A percentile compares a stretch with the other conserved stretches of the same genome.
Evolutionary conservation across 495 filamentous ascomycete genomes (phyloP).

Genomic region (Alectoria sarmentosa): DNA sequence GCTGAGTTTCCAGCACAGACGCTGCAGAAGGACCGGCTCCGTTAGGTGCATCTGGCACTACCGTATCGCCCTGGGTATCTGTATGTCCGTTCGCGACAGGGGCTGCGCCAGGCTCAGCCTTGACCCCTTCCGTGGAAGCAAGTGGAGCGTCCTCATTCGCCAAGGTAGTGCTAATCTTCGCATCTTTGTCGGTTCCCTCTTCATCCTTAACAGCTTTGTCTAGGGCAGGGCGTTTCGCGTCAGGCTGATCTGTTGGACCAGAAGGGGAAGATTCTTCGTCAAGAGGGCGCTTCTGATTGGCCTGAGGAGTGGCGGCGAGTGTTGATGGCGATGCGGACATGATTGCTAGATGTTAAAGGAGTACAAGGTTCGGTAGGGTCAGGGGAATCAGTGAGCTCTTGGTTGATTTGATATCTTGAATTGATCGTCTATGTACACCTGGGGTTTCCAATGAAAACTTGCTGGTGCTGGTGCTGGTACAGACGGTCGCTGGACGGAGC

Average conservation of each 20-base stretch:
- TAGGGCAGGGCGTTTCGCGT: slow-evolving; percentile 92
- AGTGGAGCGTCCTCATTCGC: slow-evolving; percentile 33
- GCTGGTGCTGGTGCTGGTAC: slow-evolving; percentile 75
- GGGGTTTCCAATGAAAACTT: slow-evolving; percentile 82
- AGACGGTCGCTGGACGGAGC: slow-evolving; percentile 22
- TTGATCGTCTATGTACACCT: slow-evolving; percentile 84
- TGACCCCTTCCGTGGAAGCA: slow-evolving; percentile 32
- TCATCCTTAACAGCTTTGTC: slow-evolving; percentile 76
- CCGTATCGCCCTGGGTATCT: slow-evolving; percentile 54
- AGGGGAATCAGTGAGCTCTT: slow-evolving; percentile 31
- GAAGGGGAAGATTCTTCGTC: slow-evolving; percentile 95
- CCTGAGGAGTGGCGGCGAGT: slow-evolving; percentile 43
- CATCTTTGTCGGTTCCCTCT: slow-evolving; percentile 36
- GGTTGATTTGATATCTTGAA: slow-evolving; percentile 39
- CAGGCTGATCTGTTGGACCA: slow-evolving; percentile 82
- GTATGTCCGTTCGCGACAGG: slow-evolving; percentile 39
- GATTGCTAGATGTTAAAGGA: slow-evolving; percentile 27
- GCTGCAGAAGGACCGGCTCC: slow-evolving; percentile 35
- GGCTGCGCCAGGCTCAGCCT: slow-evolving; percentile 46
- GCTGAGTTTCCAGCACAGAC: slow-evolving; percentile 44
- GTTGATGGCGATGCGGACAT: slow-evolving; percentile 57
- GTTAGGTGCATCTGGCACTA: slow-evolving; percentile 66
- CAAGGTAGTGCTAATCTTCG: slow-evolving; percentile 33
- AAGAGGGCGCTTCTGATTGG: slow-evolving; percentile 82
- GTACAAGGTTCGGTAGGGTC: slow-evolving; percentile 17